These are phyloP conservation scores for Populus nigra DNA, from an alignment of 345 rosid genomes.

Conservation along the genomic window DNA sequence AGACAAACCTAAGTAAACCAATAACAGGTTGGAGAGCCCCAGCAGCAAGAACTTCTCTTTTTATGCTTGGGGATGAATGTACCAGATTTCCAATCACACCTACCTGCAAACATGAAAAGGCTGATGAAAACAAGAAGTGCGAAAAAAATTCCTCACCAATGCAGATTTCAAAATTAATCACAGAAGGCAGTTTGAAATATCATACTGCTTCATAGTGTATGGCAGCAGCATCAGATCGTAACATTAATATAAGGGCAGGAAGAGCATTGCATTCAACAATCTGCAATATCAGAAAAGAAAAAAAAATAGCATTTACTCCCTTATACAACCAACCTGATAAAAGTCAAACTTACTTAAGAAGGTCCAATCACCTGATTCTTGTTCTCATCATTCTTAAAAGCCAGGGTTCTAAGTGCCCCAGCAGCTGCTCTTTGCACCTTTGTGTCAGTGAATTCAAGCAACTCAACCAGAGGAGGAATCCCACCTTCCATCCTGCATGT, in stretches of 20 bases:
- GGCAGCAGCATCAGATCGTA: conserved; percentile 94
- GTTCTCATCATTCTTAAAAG: conserved; percentile 92
- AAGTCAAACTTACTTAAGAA: conserved; percentile 17
- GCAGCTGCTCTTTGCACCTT: conserved; percentile 99
- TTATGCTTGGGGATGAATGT: conserved; percentile 91
- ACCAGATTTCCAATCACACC: conserved; percentile 96
- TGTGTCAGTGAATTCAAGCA: conserved; percentile 78
- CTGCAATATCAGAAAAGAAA: conserved; percentile 43
- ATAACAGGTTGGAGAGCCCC: conserved; percentile 98
- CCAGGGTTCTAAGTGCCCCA: conserved; percentile 92
- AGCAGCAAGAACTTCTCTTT: conserved; percentile 89
- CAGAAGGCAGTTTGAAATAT: conserved; percentile 7
- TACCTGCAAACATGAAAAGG: conserved; percentile 43
- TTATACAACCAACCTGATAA: conserved; percentile 7
- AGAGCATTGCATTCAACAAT: conserved; percentile 93
- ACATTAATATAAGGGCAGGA: conserved; percentile 90
- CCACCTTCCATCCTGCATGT: conserved; percentile 84
- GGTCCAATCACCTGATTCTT: conserved; percentile 64
- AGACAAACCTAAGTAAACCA: conserved; percentile 73
- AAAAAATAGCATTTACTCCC: conserved; percentile 10
- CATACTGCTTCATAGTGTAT: conserved; percentile 99
- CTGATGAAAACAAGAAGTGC: conserved; percentile 12
- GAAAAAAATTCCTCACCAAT: conserved; percentile 6
- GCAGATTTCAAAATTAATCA: conserved; percentile 7
- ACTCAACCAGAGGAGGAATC: conserved; percentile 92